Base-by-base conservation (phyloP, 2,329 filamentous ascomycete species). In the Fusarium avenaceum region DNA sequence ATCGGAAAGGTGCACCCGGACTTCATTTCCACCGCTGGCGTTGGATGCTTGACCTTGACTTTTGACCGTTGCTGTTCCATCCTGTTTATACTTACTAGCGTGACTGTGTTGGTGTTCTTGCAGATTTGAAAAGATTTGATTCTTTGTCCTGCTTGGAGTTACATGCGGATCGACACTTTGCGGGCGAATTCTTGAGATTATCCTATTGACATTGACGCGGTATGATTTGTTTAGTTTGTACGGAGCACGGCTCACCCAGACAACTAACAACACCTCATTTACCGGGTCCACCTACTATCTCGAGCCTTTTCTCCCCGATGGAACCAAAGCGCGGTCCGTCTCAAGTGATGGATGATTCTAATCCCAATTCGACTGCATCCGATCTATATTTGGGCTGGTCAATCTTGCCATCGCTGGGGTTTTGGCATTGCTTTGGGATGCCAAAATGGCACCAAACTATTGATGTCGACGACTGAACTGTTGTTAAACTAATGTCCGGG, bases 21-120 rank as follows among this genome's bases (percentile, higher is more conserved):
- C 17, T 73, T 70, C 72, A 74, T 74, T 73, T 74, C 72, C 71
- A 74, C 67, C 54, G 62, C 45, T 55, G 26, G 55, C 62, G 45
- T 51, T 35, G 50, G 26, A 26, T 47, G 30, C 13, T 39, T 26
- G 26, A 35, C 39, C 13, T 39, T 26, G 26, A 35, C 39, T 58
- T 43, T 43, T 45, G 42, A 38, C 32, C 38, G 32, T 57, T 53
- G 50, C 44, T 56, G 56, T 50, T 44, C 52, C 32, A 44, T 52
- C 39, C 38, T 19, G 30, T 43, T 48, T 14, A 63, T 28, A 15
- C 33, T 58, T 40, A 19, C 14, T 39, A 3, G 22, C 13, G 17
- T 30, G 38, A 32, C 43, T 8, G 20, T 22, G 40, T 52, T 44
- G 20, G 19, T 20, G 42, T 35, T 47, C 49, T 57, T 55, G 51